Percentiles rank a stretch among this genome's conserved stretches.
Evolutionary conservation across 495 filamentous ascomycete genomes (phyloP).

Genomic region (Geoglossum glabrum): DNA sequence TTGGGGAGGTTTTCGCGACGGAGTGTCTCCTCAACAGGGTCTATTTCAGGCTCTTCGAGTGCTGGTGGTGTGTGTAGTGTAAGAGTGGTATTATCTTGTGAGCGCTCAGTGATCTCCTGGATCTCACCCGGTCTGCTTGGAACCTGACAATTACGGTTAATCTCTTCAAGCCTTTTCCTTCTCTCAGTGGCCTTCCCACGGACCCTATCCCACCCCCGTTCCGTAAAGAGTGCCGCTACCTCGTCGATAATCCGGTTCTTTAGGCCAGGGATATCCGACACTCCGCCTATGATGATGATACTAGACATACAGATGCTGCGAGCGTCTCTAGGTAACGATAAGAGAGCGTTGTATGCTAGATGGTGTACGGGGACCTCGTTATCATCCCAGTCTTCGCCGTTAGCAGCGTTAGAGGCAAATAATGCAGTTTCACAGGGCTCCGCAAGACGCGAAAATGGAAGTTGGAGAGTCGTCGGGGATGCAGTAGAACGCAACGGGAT

Average conservation of each 20-base stretch:
- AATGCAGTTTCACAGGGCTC: slow-evolving; percentile 58
- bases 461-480: slow-evolving; percentile 28
- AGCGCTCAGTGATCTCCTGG: neutral
- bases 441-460: slow-evolving; percentile 49
- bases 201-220: slow-evolving; percentile 59
- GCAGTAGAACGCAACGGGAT: slow-evolving; percentile 29
- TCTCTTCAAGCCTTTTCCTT: slow-evolving; percentile 15
- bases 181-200: slow-evolving; percentile 35
- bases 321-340: slow-evolving; percentile 59
- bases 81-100: slow-evolving; percentile 1
- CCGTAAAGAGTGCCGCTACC: slow-evolving; percentile 37
- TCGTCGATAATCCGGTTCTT: slow-evolving; percentile 64
- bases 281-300: slow-evolving; percentile 72
- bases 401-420: slow-evolving; percentile 32
- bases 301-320: slow-evolving; percentile 74
- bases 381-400: slow-evolving; percentile 49
- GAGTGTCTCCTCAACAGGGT: slow-evolving; percentile 46
- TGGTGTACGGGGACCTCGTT: slow-evolving; percentile 57
- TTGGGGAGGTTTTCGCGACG: slow-evolving; percentile 26
- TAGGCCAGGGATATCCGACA: slow-evolving; percentile 59
- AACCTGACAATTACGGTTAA: slow-evolving; percentile 6
- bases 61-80: neutral
- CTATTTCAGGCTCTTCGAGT: slow-evolving; percentile 27
- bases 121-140: neutral
- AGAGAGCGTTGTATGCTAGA: slow-evolving; percentile 56